These are phyloP conservation scores for Reticulascus tulasneorum DNA, from an alignment of 2,329 filamentous ascomycete species.

Conservation along the genomic window DNA sequence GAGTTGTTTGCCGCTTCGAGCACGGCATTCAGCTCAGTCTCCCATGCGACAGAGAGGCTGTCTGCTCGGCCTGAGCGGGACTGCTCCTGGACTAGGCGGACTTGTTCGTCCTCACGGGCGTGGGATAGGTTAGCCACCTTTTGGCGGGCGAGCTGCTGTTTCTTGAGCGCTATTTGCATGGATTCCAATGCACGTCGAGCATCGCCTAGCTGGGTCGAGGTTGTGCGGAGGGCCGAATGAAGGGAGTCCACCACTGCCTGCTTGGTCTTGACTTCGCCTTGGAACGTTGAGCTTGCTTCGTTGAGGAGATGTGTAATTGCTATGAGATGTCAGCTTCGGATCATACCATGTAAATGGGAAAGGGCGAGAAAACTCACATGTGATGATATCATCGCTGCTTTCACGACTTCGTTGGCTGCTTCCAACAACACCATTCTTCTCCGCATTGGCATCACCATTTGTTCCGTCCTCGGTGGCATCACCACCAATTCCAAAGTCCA, in stretches of 20 bases:
- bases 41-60: constrained; percentile 47
- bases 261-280: constrained; percentile 75
- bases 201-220: constrained; percentile 73
- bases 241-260: constrained; percentile 79
- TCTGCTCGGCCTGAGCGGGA: constrained; percentile 33
- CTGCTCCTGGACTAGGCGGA: constrained; percentile 39
- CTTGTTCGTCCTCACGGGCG: constrained; percentile 67
- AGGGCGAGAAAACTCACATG: constrained; percentile 53
- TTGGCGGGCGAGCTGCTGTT: constrained; percentile 61
- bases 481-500: constrained; percentile 90
- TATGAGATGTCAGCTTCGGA: constrained; percentile 31
- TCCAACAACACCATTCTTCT: constrained; percentile 40
- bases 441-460: constrained; percentile 37
- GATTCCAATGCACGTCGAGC: constrained; percentile 71
- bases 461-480: constrained; percentile 43
- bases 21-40: constrained; percentile 48
- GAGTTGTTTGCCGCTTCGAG: constrained; percentile 31
- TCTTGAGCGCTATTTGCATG: constrained; percentile 61
- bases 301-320: constrained; percentile 80
- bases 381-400: constrained; percentile 74
- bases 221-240: constrained; percentile 74
- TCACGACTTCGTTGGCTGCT: constrained; percentile 59
- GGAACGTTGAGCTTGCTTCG: constrained; percentile 75
- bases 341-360: background rate
- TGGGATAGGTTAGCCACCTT: constrained; percentile 75